phyloP scores from a whole-genome alignment of 352 stramenopile species.

The Phytopythium mirpurense region DNA sequence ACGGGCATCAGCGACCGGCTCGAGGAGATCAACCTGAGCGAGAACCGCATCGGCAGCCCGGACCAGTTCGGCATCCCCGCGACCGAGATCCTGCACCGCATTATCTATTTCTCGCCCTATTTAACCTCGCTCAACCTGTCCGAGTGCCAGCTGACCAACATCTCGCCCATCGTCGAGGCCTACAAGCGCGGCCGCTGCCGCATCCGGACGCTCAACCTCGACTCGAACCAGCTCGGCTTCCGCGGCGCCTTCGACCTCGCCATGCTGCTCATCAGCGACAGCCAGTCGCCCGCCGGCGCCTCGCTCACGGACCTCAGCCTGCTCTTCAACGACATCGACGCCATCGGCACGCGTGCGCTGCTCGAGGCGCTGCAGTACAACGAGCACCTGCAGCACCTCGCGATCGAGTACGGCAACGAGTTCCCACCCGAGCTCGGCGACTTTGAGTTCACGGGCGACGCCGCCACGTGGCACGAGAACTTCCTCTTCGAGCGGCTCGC shows the following conservation, averaged over 20 bases:
- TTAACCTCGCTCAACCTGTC: slow-evolving; percentile 44
- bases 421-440: slow-evolving; percentile 42
- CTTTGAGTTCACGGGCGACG: slow-evolving; percentile 43
- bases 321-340: slow-evolving; percentile 53
- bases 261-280: slow-evolving; percentile 54
- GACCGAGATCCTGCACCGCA: slow-evolving; percentile 41
- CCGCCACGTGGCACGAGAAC: slow-evolving; percentile 34
- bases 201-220: slow-evolving; percentile 39
- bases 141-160: slow-evolving; percentile 44
- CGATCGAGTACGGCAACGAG: slow-evolving; percentile 52
- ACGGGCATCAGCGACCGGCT: slow-evolving; percentile 44
- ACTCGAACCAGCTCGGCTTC: slow-evolving; percentile 54
- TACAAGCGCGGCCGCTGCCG: slow-evolving; percentile 44
- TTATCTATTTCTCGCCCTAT: slow-evolving; percentile 55
- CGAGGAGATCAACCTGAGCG: slow-evolving; percentile 49
- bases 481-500: slow-evolving; percentile 43
- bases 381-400: slow-evolving; percentile 38
- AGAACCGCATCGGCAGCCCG: slow-evolving; percentile 50
- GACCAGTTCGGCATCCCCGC: slow-evolving; percentile 46
- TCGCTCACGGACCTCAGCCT: slow-evolving; percentile 41
- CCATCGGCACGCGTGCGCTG: slow-evolving; percentile 42
- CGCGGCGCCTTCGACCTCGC: slow-evolving; percentile 48
- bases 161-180: slow-evolving; percentile 40
- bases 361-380: slow-evolving; percentile 50
- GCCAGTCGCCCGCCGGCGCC: slow-evolving; percentile 25